A percentile compares a stretch with the other conserved stretches of the same genome.
Conservation (phyloP, 495 filamentous ascomycete genomes). For the Daldinia decipiens region DNA sequence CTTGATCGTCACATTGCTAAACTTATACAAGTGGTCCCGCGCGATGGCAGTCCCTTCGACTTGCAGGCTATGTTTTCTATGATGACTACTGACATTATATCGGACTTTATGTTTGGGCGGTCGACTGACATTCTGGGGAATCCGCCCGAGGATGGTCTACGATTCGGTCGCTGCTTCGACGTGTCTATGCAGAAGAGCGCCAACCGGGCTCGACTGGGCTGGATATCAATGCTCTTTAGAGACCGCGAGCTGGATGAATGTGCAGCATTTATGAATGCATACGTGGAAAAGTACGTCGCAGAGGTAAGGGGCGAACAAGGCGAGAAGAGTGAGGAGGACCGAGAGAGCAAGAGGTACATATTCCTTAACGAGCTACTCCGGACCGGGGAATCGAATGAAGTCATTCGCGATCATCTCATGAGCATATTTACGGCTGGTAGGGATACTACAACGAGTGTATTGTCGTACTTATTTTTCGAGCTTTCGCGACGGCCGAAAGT, state of each 20-base stretch:
- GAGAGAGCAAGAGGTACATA: constrained; percentile 54
- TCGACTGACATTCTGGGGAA: constrained; percentile 51
- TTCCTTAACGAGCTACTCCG: constrained; percentile 63
- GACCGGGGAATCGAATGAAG: constrained; percentile 48
- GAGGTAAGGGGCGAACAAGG: constrained; percentile 43
- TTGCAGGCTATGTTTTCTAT: constrained; percentile 68
- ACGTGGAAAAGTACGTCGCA: constrained; percentile 55
- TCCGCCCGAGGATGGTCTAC: constrained; percentile 47
- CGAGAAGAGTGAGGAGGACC: constrained; percentile 21
- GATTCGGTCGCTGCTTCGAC: constrained; percentile 56
- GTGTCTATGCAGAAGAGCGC: constrained; percentile 51
- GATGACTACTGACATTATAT: constrained; percentile 73
- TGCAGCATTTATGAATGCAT: constrained; percentile 54
- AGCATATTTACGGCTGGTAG: constrained; percentile 67
- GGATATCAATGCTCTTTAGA: constrained; percentile 61
- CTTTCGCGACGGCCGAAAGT: constrained; percentile 64
- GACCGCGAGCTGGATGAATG: constrained; percentile 59
- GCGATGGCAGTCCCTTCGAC: constrained; percentile 61
- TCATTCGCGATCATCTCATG: constrained; percentile 57
- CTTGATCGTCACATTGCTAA: constrained; percentile 68
- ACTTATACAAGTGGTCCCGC: constrained; percentile 58
- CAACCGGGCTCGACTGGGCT: constrained; percentile 62
- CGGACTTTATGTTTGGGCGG: constrained; percentile 69
- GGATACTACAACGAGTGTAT: constrained; percentile 68
- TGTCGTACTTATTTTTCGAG: constrained; percentile 70